A percentile compares a stretch with the other conserved stretches of the same genome.
phyloP scores from a whole-genome alignment of 2,329 filamentous ascomycete species.

The Fusarium ramigenum region DNA sequence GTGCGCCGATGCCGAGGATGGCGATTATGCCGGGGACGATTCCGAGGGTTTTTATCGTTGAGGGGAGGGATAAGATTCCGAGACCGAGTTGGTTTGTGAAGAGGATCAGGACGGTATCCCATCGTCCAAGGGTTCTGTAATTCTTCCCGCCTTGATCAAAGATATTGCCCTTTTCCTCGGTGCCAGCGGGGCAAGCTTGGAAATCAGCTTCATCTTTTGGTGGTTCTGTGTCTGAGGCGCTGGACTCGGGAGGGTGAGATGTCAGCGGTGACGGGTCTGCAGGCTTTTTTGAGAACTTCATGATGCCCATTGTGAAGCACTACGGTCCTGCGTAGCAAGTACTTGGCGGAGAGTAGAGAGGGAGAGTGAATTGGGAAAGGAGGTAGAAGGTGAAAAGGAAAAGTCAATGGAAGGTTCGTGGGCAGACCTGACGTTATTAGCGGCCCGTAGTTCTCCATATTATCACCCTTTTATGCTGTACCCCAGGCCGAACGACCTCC shows the following conservation, averaged over 20 bases:
- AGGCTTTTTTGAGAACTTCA: slow-evolving; percentile 25
- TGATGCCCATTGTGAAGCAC: slow-evolving; percentile 16
- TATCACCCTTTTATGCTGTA: slow-evolving; percentile 24
- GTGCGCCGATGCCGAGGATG: slow-evolving; percentile 68
- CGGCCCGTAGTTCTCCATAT: slow-evolving; percentile 30
- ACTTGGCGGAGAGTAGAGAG: no score
- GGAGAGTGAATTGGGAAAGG: neutral
- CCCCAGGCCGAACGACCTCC: slow-evolving; percentile 28
- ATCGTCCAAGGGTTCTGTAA: slow-evolving; percentile 40
- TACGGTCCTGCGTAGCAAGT: neutral
- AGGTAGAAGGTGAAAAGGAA: slow-evolving; percentile 4
- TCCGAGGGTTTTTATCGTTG: slow-evolving; percentile 72
- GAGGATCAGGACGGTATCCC: slow-evolving; percentile 40
- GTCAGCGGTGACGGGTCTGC: neutral
- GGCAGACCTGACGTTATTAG: slow-evolving; percentile 27
- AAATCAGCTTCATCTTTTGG: slow-evolving; percentile 25
- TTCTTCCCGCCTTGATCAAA: slow-evolving; percentile 41
- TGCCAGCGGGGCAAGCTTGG: slow-evolving; percentile 24
- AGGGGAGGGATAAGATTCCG: slow-evolving; percentile 70
- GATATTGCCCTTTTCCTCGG: slow-evolving; percentile 35
- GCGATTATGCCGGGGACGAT: slow-evolving; percentile 73
- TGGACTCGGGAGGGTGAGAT: slow-evolving; percentile 6
- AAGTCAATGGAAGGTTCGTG: neutral
- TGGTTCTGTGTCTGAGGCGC: slow-evolving; percentile 25
- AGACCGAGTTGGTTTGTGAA: slow-evolving; percentile 45